Base-by-base conservation (phyloP, 2,329 filamentous ascomycete species). In the Arthrobotrys entomopaga region DNA sequence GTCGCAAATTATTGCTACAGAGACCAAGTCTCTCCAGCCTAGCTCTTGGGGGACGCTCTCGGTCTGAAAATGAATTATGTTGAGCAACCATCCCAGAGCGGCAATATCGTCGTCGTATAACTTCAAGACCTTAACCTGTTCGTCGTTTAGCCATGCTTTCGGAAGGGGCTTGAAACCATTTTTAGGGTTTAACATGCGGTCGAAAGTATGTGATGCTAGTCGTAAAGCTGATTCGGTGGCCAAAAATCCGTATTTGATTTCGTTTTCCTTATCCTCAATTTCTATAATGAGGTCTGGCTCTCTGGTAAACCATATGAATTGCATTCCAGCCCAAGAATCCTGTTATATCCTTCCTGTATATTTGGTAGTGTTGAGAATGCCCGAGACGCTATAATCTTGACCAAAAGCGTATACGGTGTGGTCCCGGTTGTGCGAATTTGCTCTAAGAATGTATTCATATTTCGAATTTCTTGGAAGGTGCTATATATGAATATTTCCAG, bases 91-190 rank as follows among this genome's bases (percentile, higher is more conserved):
- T 2, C 69, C 69, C 5, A 73, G 16, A 0, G 61, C 61, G 7
- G 57, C 34, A 8, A 66, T 42, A 48, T 61, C 57, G 42, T 73
- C 69, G 34, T 59, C 61, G 26, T 73, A 56, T 1, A 73, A 40
- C 19, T 56, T 65, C 8, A 73, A 19, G 20, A 73, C 40, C 5
- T 48, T 57, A 13, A 73, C 66, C 16, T 42, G 46, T 15, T 16
- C 16, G 19, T 29, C 69, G 16, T 73, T 66, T 42, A 73, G 40
- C 3, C n/a, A 16, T 13, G 56, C 53, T 19, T 57, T 19, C 5
- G 69, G 69, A 8, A 73, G 69, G 2, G 61, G 54, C 22, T 63
- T 73, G 26, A 73, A 73, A 2, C 69, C 61, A 24, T 65, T 66
- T 11, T 24, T 24, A 3, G 69, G 69, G 8, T 63, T 42, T 10